Base-by-base conservation (phyloP, 352 stramenopile genomes). In the Phytopythium kandeliae region DNA sequence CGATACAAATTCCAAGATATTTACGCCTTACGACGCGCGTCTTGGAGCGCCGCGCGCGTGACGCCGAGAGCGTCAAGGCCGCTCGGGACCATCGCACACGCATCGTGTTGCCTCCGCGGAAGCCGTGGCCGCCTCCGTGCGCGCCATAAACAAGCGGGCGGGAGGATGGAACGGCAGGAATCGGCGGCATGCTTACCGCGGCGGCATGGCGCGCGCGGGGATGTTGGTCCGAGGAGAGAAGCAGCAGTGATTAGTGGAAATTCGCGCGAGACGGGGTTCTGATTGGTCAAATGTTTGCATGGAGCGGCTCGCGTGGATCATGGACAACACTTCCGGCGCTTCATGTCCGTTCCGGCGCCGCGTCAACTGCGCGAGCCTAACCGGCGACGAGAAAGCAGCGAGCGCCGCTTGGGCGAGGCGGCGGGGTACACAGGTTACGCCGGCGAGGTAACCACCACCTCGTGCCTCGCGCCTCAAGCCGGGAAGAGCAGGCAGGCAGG, bases 171-270 rank as follows among this genome's bases (percentile, higher is more conserved):
- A 34, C 35, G 33, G 5, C 33, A 22, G 19, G 13, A 45, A 52
- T 52, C 46, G 47, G 33, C 47, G 31, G 47, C 47, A 35, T 53
- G 47, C 47, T 53, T 53, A 53, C 47, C 34, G 21, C 26, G 3
- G 16, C 3, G n/a, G n/a, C n/a, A n/a, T n/a, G n/a, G n/a, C n/a
- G n/a, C n/a, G n/a, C n/a, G n/a, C n/a, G n/a, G n/a, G n/a, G 17
- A 40, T 40, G 21, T 44, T 45, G 38, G n/a, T 45, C 38, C 30
- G 38, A 45, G 38, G 28, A 12, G 17, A 36, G 10, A 48, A 24
- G 15, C 17, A 22, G 12, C 5, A 0, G 21, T 33, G 30, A 49
- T 51, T 51, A 31, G 46, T 33, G 11, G 11, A 51, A 51, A 51
- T 36, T 8, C 16, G 12, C 3, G 12, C 3, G 0, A 35, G 11